Evolutionary conservation across 306 rosid genomes (phyloP).

Genomic region (Lotus japonicus): DNA sequence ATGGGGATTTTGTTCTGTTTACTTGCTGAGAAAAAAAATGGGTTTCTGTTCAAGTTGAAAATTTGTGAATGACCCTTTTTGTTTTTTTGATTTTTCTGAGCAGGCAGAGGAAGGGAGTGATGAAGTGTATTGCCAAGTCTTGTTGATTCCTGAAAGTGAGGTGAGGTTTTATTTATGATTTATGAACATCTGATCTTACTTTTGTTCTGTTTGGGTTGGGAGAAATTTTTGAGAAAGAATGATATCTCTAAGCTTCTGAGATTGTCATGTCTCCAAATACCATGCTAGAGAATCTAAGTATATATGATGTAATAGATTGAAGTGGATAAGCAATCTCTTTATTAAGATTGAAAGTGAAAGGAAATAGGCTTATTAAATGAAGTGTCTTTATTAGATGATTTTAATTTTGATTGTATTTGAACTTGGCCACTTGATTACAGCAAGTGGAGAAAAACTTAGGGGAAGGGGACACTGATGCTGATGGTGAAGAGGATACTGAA

Average conservation of each 20-base stretch:
- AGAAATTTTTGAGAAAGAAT: constrained; percentile 12
- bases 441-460: constrained; percentile 46
- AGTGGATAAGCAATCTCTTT: neutral
- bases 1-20: constrained; percentile 16
- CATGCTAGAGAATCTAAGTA: neutral
- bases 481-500: constrained; percentile 59
- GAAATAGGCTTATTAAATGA: neutral
- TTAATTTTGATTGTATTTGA: constrained; percentile 15
- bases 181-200: neutral
- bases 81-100: constrained; percentile 5
- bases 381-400: constrained; percentile 3
- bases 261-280: neutral
- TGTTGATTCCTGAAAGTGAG: constrained; percentile 84
- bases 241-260: neutral
- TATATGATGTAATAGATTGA: too few species aligned
- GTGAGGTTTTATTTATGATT: constrained; percentile 33
- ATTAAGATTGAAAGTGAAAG: neutral
- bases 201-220: constrained; percentile 7
- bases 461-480: constrained; percentile 50
- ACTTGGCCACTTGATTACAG: constrained; percentile 35
- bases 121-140: constrained; percentile 85
- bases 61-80: neutral
- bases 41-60: neutral
- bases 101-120: constrained; percentile 97
- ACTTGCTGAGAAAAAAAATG: constrained; percentile 6